These are phyloP conservation scores for Didymella pinodella DNA, from an alignment of 2,329 filamentous ascomycete genomes.

Conservation along the genomic window DNA sequence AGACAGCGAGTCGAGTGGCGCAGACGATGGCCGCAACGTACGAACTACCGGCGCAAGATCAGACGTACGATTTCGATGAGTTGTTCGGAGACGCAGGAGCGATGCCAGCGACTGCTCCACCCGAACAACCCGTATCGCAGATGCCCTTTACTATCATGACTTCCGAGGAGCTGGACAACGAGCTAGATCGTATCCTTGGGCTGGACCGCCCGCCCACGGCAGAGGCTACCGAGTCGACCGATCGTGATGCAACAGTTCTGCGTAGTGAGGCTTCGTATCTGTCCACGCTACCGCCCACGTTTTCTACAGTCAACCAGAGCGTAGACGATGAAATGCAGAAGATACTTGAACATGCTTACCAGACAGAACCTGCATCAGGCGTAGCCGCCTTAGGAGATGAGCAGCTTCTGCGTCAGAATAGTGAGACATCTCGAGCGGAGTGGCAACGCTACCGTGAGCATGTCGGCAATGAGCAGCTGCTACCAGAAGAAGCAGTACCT, in stretches of 20 bases:
- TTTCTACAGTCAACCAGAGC: neutral
- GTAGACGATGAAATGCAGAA: neutral
- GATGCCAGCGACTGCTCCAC: neutral
- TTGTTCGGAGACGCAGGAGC: neutral
- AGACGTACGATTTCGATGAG: neutral
- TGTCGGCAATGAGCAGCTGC: neutral
- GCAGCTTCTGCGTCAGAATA: neutral
- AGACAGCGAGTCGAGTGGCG: no score
- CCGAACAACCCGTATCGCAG: neutral
- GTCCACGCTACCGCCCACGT: neutral
- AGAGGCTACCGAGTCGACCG: neutral
- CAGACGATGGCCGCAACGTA: neutral
- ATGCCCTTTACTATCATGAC: neutral
- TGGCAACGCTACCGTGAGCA: constrained; percentile 9
- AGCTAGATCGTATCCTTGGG: neutral
- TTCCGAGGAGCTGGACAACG: neutral
- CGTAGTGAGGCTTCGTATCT: neutral
- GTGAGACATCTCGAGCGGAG: neutral
- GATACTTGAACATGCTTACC: neutral
- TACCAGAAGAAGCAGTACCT: neutral
- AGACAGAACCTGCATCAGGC: neutral
- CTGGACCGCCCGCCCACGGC: neutral
- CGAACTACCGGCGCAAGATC: neutral
- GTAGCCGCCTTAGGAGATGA: neutral
- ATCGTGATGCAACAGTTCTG: neutral